Evolutionary conservation across 2,329 filamentous ascomycete species (phyloP), one percentile per base, ranked within the genome.

Genomic region (Colletotrichum caudatum): DNA sequence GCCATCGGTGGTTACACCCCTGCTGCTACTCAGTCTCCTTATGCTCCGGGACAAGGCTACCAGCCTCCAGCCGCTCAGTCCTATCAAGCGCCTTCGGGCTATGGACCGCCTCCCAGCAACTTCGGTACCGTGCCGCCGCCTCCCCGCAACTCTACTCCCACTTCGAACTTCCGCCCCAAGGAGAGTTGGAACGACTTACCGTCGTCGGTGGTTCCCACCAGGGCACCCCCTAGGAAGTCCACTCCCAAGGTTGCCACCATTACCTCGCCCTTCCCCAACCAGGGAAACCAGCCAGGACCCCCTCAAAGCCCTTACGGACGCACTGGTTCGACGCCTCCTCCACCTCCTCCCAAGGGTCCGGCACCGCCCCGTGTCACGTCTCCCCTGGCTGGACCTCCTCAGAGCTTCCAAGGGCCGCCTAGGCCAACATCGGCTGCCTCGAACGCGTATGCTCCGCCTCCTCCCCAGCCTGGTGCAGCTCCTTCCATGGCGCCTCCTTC

Each of bases 131-230:
- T 60, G 39, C 69, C 69, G 37, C 69, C 69, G 16, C 69, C 69
- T 26, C 69, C 65, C 29, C 65, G 69, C 20, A 92, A 93, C 16
- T 87, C 87, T 33, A 86, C 90, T 51, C 91, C 94, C 29, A 90
- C 93, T 23, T 89, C 93, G 12, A 90, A 90, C 77, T 85, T 89
- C 69, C 91, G 91, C 78, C 92, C 92, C 74, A 91, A 91, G 74
- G 89, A 91, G 37, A 92, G 93, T 76, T 99, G 96, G 96, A 99
- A 99, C 76, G 96, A 99, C 81, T 92, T 97, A 63, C 96, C 96
- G 1, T 88, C 29, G 29, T 29, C 29, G 29, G 29, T 97, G 77
- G 93, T 98, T 57, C 87, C 89, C 57, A 94, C 89, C 57, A 94
- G 95, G 84, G 84, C 88, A 66, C 87, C 92, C n/a, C 88, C 91